Evolutionary conservation across 495 filamentous ascomycete species (phyloP), one percentile per base, ranked within the genome.

Genomic region (Clavariopsis aquatica): DNA sequence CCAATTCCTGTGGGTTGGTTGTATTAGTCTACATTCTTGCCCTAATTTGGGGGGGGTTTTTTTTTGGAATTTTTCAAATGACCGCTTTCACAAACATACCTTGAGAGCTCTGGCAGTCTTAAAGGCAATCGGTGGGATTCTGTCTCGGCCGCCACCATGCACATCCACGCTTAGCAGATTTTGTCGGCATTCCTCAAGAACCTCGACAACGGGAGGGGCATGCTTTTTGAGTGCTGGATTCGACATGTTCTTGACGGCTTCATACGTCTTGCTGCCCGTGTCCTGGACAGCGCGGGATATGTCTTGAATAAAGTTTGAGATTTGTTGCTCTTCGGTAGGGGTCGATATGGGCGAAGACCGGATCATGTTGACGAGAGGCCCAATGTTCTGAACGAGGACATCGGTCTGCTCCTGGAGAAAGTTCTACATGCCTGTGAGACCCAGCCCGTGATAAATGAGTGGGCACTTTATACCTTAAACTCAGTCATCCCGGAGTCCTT

Each of bases 341-440:
- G 60, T 45, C 1, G 65, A 49, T 19, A 46, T 49, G 17, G 91
- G 89, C 65, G 89, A 85, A 49, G 84, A 80, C 38, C 92, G 90
- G 68, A 96, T 93, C 51, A 85, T 85, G 65, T 84, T 82, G 34
- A 96, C 89, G 12, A 96, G 84, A 4, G 86, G 82, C 74, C 93
- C 90, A 67, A 96, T 93, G 23, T 85, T 87, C 68, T 91, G 85
- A 26, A 95, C 87, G 43, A 96, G 83, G 13, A 85, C 78, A 52
- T 90, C 89, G 13, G 89, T 92, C 75, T 93, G 90, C 65, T 91
- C 89, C 68, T 95, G 90, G 45, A 96, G 85, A 73, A 92, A 93
- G 63, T 89, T 84, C 85, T 89, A 34, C 38, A 17, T n/a, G 49
- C 45, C 28, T 22, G 54, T 68, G 20, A 63, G 57, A 52, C 28